These are phyloP conservation scores for Scheffersomyces amazonensis DNA, from an alignment of 805 yeast genomes.

Conservation along the genomic window DNA sequence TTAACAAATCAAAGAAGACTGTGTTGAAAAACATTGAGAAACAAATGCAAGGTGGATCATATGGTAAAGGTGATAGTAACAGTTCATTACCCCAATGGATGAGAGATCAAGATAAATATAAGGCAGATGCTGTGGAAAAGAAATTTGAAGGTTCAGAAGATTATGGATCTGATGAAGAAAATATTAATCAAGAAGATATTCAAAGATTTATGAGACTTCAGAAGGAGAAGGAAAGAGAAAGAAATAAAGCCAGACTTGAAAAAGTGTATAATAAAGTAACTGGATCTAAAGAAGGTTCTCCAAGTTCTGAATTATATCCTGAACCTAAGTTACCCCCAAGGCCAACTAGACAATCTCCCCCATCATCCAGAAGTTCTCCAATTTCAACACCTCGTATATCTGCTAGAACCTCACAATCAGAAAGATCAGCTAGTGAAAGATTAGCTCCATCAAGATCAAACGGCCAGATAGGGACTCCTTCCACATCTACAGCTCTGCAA, in stretches of 20 bases:
- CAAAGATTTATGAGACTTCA: constrained; percentile 36
- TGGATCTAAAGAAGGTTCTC: neutral
- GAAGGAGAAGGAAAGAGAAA: constrained; percentile 33
- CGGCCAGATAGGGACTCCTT: neutral
- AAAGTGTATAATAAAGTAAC: constrained; percentile 7
- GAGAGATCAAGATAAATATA: constrained; percentile 53
- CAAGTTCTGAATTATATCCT: neutral
- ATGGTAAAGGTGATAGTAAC: constrained; percentile 18
- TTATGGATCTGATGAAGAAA: constrained; percentile 48
- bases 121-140: constrained; percentile 34
- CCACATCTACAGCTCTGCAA: too few relatives aligned
- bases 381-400: neutral
- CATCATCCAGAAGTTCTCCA: neutral
- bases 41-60: constrained; percentile 18
- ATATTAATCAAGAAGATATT: constrained; percentile 42
- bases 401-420: constrained; percentile 10
- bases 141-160: constrained; percentile 31
- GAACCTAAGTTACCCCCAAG: constrained; percentile 1
- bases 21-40: constrained; percentile 61
- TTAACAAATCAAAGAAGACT: constrained; percentile 58
- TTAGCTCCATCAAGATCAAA: neutral
- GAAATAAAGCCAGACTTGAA: constrained; percentile 21
- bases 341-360: neutral
- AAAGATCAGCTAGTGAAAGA: neutral
- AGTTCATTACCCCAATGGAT: constrained; percentile 71